phyloP scores from a whole-genome alignment of 768 basidiomycete genomes.

The Kwoniella dejecticola region DNA sequence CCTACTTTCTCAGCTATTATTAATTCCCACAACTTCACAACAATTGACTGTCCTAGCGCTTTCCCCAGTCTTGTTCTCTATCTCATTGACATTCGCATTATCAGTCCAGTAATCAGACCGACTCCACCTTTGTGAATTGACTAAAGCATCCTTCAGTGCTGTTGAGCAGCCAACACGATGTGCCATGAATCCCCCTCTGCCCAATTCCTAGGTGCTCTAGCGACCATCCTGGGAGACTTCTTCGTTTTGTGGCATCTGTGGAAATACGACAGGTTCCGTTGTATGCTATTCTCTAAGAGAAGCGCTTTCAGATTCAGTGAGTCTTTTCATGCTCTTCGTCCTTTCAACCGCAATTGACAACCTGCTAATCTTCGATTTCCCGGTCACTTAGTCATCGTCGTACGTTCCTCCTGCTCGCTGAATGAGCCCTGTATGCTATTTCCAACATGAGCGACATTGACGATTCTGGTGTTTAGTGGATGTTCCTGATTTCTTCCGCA shows the following conservation, averaged over 20 bases:
- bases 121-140: no score
- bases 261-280: slow-evolving; percentile 32
- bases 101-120: no score
- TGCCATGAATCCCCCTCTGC: slow-evolving; percentile 39
- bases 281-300: slow-evolving; percentile 24
- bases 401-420: background rate
- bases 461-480: no score
- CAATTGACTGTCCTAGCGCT: no score
- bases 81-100: no score
- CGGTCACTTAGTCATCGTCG: slow-evolving; percentile 24
- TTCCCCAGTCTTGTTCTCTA: no score
- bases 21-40: no score
- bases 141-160: no score
- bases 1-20: no score
- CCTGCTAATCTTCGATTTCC: background rate
- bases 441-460: no score
- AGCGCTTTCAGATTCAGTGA: slow-evolving; percentile 38
- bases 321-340: background rate
- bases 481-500: slow-evolving; percentile 14
- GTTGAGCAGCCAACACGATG: slow-evolving; percentile 10
- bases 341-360: background rate
- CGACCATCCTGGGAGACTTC: slow-evolving; percentile 30
- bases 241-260: slow-evolving; percentile 42
- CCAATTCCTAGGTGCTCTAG: slow-evolving; percentile 28
- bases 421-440: background rate